Conservation (phyloP, 2,329 filamentous ascomycete species). For the Delphinella strobiligena region DNA sequence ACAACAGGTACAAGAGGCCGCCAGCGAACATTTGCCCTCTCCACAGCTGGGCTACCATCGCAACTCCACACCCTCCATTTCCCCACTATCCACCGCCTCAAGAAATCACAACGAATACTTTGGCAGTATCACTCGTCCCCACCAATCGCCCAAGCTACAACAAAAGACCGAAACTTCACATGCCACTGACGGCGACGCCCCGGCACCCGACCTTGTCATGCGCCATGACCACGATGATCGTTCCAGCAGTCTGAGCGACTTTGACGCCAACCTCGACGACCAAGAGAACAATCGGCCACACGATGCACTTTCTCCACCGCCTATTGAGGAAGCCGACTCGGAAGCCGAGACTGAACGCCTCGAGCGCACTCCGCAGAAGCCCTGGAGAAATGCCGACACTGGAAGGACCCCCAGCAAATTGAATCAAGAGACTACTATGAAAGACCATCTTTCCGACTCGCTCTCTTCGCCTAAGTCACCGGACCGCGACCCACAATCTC, state of each 20-base stretch:
- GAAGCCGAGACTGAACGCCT: constrained; percentile 93
- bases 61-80: constrained; percentile 19
- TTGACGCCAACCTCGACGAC: constrained; percentile 69
- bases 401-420: constrained; percentile 69
- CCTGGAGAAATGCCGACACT: constrained; percentile 25
- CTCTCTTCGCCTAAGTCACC: constrained; percentile 6
- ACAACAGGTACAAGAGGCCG: too few species aligned
- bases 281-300: constrained; percentile 14
- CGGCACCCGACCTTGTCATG: constrained; percentile 4
- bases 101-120: constrained; percentile 13
- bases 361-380: constrained; percentile 48
- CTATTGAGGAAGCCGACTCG: constrained; percentile 51
- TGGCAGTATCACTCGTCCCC: neutral
- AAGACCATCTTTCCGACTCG: constrained; percentile 27
- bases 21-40: too few species aligned
- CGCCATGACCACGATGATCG: constrained; percentile 27
- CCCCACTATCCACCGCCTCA: constrained; percentile 20
- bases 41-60: constrained; percentile 4
- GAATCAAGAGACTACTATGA: constrained; percentile 42
- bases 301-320: constrained; percentile 7
- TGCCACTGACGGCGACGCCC: constrained; percentile 2
- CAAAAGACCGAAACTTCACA: neutral
- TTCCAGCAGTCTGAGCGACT: constrained; percentile 87
- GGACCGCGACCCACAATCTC: constrained; percentile 3
- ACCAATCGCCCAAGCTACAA: neutral